Percentiles rank a stretch among this genome's conserved stretches.
phyloP scores from a whole-genome alignment of 257 asterid genomes.

The Ballota nigra region DNA sequence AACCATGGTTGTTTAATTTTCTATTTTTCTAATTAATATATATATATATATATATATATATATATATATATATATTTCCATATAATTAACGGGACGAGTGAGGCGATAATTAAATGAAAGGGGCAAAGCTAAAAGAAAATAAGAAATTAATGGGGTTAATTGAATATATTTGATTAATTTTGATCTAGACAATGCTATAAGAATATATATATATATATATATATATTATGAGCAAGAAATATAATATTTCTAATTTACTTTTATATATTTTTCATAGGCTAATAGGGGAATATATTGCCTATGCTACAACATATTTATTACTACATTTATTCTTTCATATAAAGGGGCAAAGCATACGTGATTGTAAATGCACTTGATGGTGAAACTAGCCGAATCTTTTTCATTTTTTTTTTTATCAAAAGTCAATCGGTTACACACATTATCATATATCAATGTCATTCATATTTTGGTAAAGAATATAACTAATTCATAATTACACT shows the following conservation, averaged over 20 bases:
- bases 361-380: background rate
- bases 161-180: too few species aligned
- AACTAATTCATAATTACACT: background rate
- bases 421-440: background rate
- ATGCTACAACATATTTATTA: background rate
- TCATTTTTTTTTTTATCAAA: background rate
- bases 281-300: constrained; percentile 1
- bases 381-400: background rate
- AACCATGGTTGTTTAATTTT: too few species aligned
- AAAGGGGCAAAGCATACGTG: background rate
- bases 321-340: constrained; percentile 11
- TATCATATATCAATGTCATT: background rate
- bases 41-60: too few species aligned
- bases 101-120: too few species aligned
- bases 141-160: too few species aligned
- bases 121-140: too few species aligned
- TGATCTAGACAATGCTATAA: too few species aligned
- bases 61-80: too few species aligned
- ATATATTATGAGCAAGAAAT: too few species aligned
- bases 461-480: background rate
- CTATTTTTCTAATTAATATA: too few species aligned
- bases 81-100: too few species aligned
- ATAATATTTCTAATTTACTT: background rate
- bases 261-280: background rate
- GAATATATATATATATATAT: too few species aligned